Conservation (phyloP, 176 grass and related monocot species). For the Poa pratensis region DNA sequence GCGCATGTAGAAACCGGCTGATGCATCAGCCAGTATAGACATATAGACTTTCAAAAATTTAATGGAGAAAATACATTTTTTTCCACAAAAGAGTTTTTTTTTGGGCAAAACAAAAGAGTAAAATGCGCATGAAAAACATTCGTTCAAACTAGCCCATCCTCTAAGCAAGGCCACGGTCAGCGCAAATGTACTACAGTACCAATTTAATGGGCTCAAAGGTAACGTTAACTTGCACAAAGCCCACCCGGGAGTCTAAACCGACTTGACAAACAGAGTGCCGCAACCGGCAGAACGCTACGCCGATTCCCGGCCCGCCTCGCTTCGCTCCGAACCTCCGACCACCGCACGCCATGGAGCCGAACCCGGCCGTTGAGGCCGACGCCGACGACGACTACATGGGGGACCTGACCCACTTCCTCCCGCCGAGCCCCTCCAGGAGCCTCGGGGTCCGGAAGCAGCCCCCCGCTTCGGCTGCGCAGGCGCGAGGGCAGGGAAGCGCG, state of each 20-base stretch:
- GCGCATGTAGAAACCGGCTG: too few species aligned
- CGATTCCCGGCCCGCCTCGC: neutral
- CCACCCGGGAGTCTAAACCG: neutral
- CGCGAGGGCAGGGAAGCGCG: slow-evolving; percentile 44
- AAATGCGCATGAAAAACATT: too few species aligned
- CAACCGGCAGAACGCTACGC: neutral
- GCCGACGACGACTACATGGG: slow-evolving; percentile 93
- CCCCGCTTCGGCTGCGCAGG: neutral
- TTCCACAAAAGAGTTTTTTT: too few species aligned
- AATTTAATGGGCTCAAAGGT: neutral
- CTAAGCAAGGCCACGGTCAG: neutral
- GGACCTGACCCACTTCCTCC: slow-evolving; percentile 78
- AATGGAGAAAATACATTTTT: too few species aligned
- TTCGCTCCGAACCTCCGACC: slow-evolving; percentile 29
- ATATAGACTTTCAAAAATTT: too few species aligned
- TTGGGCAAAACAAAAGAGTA: too few species aligned
- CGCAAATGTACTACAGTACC: neutral
- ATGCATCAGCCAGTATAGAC: too few species aligned
- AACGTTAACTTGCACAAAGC: neutral
- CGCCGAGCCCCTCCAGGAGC: slow-evolving; percentile 35
- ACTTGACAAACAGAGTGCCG: neutral
- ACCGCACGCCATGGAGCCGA: slow-evolving; percentile 37
- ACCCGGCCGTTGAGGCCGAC: slow-evolving; percentile 19
- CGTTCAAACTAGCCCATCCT: too few species aligned
- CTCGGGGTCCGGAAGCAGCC: slow-evolving; percentile 43